A percentile compares a stretch with the other conserved stretches of the same genome.
Conservation (phyloP, 257 asterid genomes). For the Solanum pinnatisectum region DNA sequence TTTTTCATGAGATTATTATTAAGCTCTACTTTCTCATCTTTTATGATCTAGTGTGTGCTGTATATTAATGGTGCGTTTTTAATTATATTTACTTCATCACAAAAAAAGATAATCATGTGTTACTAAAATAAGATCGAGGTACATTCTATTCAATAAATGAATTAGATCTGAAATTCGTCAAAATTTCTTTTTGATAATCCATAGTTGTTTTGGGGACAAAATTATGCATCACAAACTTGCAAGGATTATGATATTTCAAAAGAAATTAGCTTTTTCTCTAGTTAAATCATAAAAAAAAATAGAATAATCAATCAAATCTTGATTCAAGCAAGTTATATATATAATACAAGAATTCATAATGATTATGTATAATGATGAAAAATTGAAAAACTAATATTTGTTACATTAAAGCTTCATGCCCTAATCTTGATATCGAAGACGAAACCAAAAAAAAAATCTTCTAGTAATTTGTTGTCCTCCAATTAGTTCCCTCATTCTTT, state of each 20-base stretch:
- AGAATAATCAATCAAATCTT: neutral
- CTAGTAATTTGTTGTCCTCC: neutral
- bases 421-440: neutral
- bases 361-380: neutral
- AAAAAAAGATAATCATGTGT: no score
- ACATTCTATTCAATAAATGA: no score
- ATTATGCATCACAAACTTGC: neutral
- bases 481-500: neutral
- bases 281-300: neutral
- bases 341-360: neutral
- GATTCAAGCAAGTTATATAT: neutral
- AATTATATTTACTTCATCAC: no score
- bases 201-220: no score
- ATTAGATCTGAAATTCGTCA: neutral
- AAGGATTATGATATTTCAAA: neutral
- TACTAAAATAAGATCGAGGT: no score
- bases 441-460: neutral
- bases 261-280: neutral
- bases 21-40: no score
- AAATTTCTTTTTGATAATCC: neutral
- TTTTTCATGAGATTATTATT: no score
- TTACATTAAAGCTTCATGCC: neutral
- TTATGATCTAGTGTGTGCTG: no score
- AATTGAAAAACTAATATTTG: no score
- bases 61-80: no score